phyloP scores from a whole-genome alignment of 768 basidiomycete genomes.

The Cubamyces lactineus region DNA sequence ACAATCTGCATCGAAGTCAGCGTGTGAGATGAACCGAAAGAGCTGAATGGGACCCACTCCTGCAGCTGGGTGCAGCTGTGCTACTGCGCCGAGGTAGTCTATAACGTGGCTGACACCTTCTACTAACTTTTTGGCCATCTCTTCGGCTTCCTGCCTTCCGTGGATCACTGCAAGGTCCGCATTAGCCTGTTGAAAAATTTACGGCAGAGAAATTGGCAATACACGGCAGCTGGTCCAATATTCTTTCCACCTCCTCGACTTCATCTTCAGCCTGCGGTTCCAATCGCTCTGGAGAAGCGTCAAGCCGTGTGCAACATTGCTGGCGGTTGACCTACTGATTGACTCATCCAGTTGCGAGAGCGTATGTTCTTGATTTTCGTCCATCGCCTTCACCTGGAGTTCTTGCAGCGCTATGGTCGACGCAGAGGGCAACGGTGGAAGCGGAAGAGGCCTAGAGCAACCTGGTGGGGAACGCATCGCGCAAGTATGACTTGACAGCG shows the following conservation, averaged over 20 bases:
- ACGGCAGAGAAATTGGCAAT: too few species aligned
- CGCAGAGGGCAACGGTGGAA: not conserved
- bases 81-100: not conserved
- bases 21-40: not conserved
- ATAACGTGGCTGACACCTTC: not conserved
- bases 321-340: not conserved
- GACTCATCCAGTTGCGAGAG: not conserved
- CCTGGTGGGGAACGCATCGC: not conserved
- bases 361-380: not conserved
- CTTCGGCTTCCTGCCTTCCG: not conserved
- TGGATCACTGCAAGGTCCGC: not conserved
- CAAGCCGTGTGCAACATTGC: not conserved
- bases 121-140: constrained; percentile 3
- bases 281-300: not conserved
- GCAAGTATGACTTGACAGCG: too few species aligned
- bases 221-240: not conserved
- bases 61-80: constrained; percentile 2
- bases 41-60: not conserved
- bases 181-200: too few species aligned
- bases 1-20: not conserved
- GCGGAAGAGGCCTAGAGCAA: not conserved
- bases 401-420: not conserved
- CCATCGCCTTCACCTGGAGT: not conserved
- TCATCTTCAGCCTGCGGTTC: constrained; percentile 9
- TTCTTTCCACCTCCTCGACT: not conserved